Evolutionary conservation across 2,329 filamentous ascomycete species (phyloP).

Genomic region (Arthrobotrys sphaeroides): DNA sequence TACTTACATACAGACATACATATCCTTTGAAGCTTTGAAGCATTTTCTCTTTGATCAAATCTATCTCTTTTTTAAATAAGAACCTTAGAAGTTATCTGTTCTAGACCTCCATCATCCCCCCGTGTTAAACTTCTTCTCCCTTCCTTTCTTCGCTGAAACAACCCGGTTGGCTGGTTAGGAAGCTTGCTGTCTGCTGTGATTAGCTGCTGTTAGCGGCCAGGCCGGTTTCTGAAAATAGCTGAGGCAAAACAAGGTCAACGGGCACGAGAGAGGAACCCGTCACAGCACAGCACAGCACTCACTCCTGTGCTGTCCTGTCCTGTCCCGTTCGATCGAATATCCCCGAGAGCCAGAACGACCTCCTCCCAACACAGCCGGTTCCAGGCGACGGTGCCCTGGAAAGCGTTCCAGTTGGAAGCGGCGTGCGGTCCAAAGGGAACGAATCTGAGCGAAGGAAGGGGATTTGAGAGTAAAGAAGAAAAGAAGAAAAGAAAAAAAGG

Average conservation of each 20-base stretch:
- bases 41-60: too few species aligned
- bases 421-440: slow-evolving; percentile 25
- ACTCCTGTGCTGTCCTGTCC: too few species aligned
- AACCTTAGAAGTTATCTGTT: too few species aligned
- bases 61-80: too few species aligned
- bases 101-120: too few species aligned
- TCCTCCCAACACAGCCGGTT: slow-evolving; percentile 43
- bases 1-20: background rate
- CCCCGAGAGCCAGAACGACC: slow-evolving; percentile 35
- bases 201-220: slow-evolving; percentile 25
- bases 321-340: slow-evolving; percentile 36
- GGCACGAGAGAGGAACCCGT: slow-evolving; percentile 40
- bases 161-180: slow-evolving; percentile 16
- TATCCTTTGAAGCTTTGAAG: too few species aligned
- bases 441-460: slow-evolving; percentile 23
- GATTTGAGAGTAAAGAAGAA: background rate
- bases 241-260: slow-evolving; percentile 43
- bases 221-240: slow-evolving; percentile 50
- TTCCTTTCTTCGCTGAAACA: slow-evolving; percentile 13
- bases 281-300: too few species aligned
- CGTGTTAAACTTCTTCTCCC: too few species aligned
- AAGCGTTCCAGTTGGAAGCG: slow-evolving; percentile 49
- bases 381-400: slow-evolving; percentile 46
- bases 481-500: background rate
- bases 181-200: background rate